phyloP scores from a whole-genome alignment of 208 protist genomes.

The Leishmania braziliensis region DNA sequence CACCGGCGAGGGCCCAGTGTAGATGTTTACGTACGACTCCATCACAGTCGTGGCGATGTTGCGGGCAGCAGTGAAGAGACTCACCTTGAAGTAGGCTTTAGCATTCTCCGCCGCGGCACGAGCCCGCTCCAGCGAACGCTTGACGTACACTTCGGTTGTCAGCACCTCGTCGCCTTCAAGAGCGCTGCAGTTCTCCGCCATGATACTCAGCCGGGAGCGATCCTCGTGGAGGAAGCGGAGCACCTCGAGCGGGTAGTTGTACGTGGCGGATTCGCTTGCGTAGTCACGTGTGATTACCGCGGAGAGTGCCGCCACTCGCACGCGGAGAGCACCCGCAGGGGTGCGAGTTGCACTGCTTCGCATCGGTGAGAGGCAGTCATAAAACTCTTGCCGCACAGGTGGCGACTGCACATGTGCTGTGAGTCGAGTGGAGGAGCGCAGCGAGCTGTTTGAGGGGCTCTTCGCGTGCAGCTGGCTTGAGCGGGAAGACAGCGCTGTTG shows the following conservation, averaged over 20 bases:
- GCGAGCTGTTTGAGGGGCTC: neutral
- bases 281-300: constrained; percentile 33
- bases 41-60: constrained; percentile 66
- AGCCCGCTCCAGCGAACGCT: constrained; percentile 34
- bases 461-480: neutral
- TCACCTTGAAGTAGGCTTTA: constrained; percentile 62
- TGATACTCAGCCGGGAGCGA: constrained; percentile 49
- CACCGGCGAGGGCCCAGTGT: constrained; percentile 51
- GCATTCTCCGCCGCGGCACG: constrained; percentile 27
- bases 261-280: constrained; percentile 24
- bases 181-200: constrained; percentile 43
- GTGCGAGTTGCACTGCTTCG: neutral
- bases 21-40: constrained; percentile 48
- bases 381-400: neutral
- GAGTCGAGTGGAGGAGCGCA: neutral
- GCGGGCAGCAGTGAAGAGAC: constrained; percentile 38
- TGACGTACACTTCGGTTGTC: constrained; percentile 47
- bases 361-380: neutral
- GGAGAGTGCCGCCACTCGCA: constrained; percentile 40
- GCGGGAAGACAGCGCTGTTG: neutral
- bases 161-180: constrained; percentile 15
- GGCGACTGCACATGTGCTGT: neutral
- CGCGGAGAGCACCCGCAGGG: constrained; percentile 11
- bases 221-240: constrained; percentile 59
- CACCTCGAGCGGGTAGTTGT: constrained; percentile 52